Conservation (phyloP, 441 rosid genomes). For the Metrosideros polymorpha region DNA sequence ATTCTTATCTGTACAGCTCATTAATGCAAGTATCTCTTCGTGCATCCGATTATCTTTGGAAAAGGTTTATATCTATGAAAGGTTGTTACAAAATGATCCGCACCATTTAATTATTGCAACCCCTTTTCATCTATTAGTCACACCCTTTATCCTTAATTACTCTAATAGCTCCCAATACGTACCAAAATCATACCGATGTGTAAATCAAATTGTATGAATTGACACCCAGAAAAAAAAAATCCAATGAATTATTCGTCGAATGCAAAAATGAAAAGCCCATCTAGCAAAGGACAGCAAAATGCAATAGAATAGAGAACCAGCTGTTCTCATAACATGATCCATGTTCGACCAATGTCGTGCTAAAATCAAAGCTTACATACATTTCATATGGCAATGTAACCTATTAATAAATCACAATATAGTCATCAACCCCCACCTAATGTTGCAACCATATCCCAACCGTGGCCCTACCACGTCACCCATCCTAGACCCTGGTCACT, state of each 20-base stretch:
- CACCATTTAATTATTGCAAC: no score
- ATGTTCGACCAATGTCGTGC: background rate
- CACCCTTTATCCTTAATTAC: no score
- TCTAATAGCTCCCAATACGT: background rate
- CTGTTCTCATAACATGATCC: background rate
- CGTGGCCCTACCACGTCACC: background rate
- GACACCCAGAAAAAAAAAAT: background rate
- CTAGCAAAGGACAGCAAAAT: background rate
- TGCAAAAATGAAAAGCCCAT: background rate
- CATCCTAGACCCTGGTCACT: background rate
- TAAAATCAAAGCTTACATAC: background rate
- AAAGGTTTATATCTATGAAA: no score
- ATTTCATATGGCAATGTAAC: background rate
- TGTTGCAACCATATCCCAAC: background rate
- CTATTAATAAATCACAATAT: background rate
- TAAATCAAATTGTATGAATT: background rate
- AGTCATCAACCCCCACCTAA: background rate
- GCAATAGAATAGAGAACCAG: background rate
- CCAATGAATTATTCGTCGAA: background rate
- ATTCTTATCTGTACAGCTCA: background rate
- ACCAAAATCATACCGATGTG: fast-evolving
- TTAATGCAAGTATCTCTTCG: background rate
- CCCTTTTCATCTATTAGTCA: no score
- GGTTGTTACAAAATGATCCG: background rate
- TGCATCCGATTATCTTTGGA: background rate